Conservation (phyloP, 495 filamentous ascomycete species). For the Lasiosphaeris hirsuta region DNA sequence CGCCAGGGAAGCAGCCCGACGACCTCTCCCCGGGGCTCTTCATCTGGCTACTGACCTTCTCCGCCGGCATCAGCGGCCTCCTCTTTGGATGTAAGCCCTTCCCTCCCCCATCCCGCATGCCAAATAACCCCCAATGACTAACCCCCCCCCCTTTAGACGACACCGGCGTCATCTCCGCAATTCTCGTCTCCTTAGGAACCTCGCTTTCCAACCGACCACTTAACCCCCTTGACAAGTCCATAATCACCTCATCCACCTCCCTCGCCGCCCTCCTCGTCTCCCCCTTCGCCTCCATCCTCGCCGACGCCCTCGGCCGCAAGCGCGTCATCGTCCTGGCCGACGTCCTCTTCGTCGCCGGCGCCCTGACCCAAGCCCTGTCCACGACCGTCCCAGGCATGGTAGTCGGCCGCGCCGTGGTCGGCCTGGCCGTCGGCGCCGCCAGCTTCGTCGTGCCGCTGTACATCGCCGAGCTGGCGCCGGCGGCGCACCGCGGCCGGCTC, state of each 20-base stretch:
- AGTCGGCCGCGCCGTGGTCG: conserved; percentile 73
- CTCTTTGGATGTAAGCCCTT: conserved; percentile 75
- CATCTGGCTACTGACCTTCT: conserved; percentile 73
- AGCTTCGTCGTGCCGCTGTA: conserved; percentile 82
- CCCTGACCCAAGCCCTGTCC: conserved; percentile 66
- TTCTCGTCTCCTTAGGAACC: conserved; percentile 71
- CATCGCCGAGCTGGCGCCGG: conserved; percentile 80
- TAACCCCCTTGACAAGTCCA: conserved; percentile 72
- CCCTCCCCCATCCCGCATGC: neutral
- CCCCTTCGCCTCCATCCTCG: conserved; percentile 71
- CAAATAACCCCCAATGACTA: neutral
- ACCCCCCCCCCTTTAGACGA: conserved; percentile 49
- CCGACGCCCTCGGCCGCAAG: conserved; percentile 71
- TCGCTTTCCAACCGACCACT: conserved; percentile 67
- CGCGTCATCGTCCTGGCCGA: conserved; percentile 78
- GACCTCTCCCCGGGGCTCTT: conserved; percentile 37
- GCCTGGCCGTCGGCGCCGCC: conserved; percentile 76
- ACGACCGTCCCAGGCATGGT: conserved; percentile 67
- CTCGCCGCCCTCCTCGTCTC: conserved; percentile 74
- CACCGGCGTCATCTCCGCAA: conserved; percentile 88
- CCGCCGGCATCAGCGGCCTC: conserved; percentile 79
- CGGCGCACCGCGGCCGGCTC: conserved; percentile 67
- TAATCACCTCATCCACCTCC: conserved; percentile 80
- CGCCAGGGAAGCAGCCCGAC: conserved; percentile 7
- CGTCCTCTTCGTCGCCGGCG: conserved; percentile 70